Evolutionary conservation across 805 yeast species (phyloP), one percentile per base, ranked within the genome.

Genomic region (Starmerella stigmatis): DNA sequence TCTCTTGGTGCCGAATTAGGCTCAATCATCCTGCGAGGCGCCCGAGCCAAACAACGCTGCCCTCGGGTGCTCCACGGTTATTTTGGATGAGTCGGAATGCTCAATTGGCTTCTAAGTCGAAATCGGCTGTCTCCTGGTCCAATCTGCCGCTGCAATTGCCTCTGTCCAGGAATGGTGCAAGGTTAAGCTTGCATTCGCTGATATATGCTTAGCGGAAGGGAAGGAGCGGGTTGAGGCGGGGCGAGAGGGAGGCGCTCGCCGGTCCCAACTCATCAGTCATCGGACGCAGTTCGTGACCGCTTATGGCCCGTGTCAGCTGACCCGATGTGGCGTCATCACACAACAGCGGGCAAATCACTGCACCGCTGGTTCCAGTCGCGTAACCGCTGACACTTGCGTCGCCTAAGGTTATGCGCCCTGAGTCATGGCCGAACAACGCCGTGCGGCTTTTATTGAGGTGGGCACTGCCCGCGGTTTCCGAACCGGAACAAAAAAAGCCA

Each of bases 221-320:
- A n/a, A n/a, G n/a, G n/a, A n/a, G n/a, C n/a, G n/a, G n/a, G n/a
- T n/a, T n/a, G n/a, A n/a, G n/a, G n/a, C n/a, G n/a, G 35, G 10
- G 38, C 15, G n/a, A 7, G 15, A 23, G n/a, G 38, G 19, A 20
- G 38, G 38, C 19, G 38, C 27, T 34, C 27, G 28, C n/a, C n/a
- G n/a, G n/a, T 29, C 32, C 31, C 32, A 29, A 28, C 33, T 21
- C 32, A 39, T 39, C 42, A 39, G 42, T 39, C 42, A 39, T 39
- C 38, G n/a, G n/a, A n/a, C n/a, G n/a, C 38, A 7, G 36, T 12
- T 6, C 2, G 15, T 33, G 36, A 33, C 36, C 11, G 13, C 36
- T 19, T 33, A n/a, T 19, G 26, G 33, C 17, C 40, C 22, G 3
- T 17, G 8, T 17, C 42, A 39, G 8, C 35, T 39, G 42, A 39